Conservation (phyloP, 345 rosid species). For the Diplotaxis tenuifolia region DNA sequence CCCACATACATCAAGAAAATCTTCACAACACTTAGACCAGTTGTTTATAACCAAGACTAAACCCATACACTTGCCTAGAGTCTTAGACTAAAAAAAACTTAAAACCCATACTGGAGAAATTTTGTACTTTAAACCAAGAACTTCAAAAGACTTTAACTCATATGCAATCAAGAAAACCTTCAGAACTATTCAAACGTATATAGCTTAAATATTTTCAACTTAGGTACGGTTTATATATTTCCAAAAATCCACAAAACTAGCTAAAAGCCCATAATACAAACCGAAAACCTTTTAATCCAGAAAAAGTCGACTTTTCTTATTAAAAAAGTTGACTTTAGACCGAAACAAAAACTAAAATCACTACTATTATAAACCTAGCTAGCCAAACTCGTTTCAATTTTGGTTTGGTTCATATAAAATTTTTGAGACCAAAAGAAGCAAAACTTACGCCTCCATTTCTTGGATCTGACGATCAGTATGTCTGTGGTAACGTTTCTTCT, state of each 20-base stretch:
- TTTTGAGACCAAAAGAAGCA: neutral
- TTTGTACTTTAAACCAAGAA: neutral
- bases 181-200: neutral
- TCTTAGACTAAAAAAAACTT: neutral
- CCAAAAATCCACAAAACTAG: neutral
- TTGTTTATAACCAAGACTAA: neutral
- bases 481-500: slow-evolving; percentile 92
- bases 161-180: neutral
- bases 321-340: neutral
- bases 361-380: neutral
- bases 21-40: neutral
- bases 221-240: neutral
- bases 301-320: neutral
- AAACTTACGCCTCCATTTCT: slow-evolving; percentile 91
- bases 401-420: neutral
- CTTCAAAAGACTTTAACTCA: neutral
- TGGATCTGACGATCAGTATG: slow-evolving; percentile 94
- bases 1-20: neutral
- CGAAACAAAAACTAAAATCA: neutral
- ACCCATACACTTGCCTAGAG: neutral
- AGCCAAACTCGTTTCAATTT: neutral
- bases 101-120: neutral
- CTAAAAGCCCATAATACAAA: neutral
- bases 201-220: neutral
- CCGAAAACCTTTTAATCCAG: neutral